Percentiles rank a stretch among this genome's conserved stretches.
Conservation (phyloP, 768 basidiomycete species). For the Fibroporia radiculosa region DNA sequence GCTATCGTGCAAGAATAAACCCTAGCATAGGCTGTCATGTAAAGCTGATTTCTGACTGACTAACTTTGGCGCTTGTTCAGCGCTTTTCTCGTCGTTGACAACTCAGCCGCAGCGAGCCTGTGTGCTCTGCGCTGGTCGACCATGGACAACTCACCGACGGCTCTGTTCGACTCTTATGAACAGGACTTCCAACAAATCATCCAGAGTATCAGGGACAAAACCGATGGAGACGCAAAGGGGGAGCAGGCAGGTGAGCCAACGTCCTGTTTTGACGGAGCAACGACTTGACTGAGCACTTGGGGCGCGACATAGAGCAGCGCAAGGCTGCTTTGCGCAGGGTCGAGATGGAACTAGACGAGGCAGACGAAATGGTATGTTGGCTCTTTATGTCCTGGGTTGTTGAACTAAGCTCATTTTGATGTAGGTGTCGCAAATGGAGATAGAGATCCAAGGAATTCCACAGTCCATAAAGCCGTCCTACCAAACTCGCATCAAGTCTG, state of each 20-base stretch:
- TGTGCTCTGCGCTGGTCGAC: neutral
- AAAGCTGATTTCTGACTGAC: no score
- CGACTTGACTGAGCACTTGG: neutral
- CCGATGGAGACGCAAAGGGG: conserved; percentile 61
- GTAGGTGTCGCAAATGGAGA: conserved; percentile 98
- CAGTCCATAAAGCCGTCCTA: conserved; percentile 75
- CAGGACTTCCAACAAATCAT: conserved; percentile 86
- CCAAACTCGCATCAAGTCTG: conserved; percentile 61
- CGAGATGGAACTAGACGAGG: conserved; percentile 96
- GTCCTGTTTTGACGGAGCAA: neutral
- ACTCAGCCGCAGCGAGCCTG: neutral
- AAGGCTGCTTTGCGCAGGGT: conserved; percentile 75
- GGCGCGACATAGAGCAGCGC: conserved; percentile 57
- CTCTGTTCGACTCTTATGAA: conserved; percentile 88
- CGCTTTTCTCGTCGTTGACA: neutral
- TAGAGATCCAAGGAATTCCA: conserved; percentile 93
- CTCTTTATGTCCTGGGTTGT: neutral
- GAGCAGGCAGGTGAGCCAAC: conserved; percentile 55
- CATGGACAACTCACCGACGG: conserved; percentile 80
- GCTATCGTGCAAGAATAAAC: no score
- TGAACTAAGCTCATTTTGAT: conserved; percentile 1
- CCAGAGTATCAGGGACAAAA: conserved; percentile 64
- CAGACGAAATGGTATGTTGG: conserved; percentile 83
- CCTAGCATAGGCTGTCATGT: no score
- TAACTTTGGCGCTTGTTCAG: no score